Percentiles rank a stretch among this genome's conserved stretches.
These are phyloP conservation scores for Jackrogersella minutella DNA, from an alignment of 495 filamentous ascomycete genomes.

Conservation along the genomic window DNA sequence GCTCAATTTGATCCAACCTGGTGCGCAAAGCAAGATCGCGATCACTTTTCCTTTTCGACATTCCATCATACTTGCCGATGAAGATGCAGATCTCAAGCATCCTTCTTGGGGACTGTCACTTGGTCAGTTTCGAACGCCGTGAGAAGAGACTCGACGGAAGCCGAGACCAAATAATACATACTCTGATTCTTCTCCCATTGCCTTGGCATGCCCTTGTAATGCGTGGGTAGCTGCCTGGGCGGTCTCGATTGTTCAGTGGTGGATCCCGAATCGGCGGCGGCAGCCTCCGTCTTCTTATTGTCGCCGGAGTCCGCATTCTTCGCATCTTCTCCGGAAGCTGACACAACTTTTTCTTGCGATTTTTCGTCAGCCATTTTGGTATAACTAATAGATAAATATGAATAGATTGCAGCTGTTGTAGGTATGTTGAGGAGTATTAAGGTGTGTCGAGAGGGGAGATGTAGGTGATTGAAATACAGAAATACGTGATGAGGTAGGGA, in stretches of 20 bases:
- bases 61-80: neutral
- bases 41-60: neutral
- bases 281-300: constrained; percentile 34
- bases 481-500: neutral
- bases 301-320: constrained; percentile 29
- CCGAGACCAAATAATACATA: constrained; percentile 11
- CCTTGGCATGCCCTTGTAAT: constrained; percentile 43
- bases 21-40: neutral
- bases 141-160: too few species aligned
- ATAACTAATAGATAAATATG: neutral
- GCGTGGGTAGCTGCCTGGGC: constrained; percentile 27
- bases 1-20: too few species aligned
- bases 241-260: constrained; percentile 15
- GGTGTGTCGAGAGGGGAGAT: neutral
- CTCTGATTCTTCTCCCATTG: constrained; percentile 47
- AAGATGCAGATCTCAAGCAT: constrained; percentile 3
- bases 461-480: neutral
- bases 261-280: constrained; percentile 24
- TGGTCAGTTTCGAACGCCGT: too few species aligned
- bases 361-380: constrained; percentile 28
- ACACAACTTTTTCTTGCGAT: constrained; percentile 19
- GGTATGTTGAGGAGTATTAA: neutral
- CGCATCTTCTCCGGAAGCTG: constrained; percentile 6
- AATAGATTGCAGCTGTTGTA: neutral
- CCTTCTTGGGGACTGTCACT: constrained; percentile 36